These are phyloP conservation scores for Verbena officinalis DNA, from an alignment of 257 asterid genomes.

Conservation along the genomic window DNA sequence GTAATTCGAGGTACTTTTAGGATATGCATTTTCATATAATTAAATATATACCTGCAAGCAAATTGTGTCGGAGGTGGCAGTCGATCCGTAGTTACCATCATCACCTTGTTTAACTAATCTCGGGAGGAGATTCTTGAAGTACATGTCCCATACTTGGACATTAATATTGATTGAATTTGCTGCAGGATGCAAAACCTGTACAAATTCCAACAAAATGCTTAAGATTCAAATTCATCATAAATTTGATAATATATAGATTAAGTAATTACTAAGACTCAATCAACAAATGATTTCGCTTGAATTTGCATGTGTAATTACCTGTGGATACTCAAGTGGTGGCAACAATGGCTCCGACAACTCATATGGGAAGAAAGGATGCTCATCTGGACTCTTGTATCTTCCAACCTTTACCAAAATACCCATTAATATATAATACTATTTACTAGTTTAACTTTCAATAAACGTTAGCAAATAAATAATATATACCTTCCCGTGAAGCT, in stretches of 20 bases:
- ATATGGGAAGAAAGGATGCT: slow-evolving; percentile 89
- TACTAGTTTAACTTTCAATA: slow-evolving; percentile 4
- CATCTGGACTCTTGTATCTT: slow-evolving; percentile 88
- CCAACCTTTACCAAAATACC: slow-evolving; percentile 62
- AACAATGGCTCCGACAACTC: slow-evolving; percentile 64
- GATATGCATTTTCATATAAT: too few relatives aligned
- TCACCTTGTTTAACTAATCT: slow-evolving; percentile 74
- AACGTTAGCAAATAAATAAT: neutral
- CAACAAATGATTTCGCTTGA: too few relatives aligned
- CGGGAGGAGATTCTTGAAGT: slow-evolving; percentile 80
- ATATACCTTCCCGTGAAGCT: slow-evolving; percentile 81
- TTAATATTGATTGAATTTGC: slow-evolving; percentile 84
- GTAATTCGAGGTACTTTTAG: too few relatives aligned
- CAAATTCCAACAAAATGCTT: slow-evolving; percentile 9
- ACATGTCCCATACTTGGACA: slow-evolving; percentile 74
- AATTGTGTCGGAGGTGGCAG: slow-evolving; percentile 81
- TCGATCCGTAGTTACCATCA: slow-evolving; percentile 88
- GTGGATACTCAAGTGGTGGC: slow-evolving; percentile 89
- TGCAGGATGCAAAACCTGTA: slow-evolving; percentile 78
- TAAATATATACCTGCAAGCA: slow-evolving; percentile 84
- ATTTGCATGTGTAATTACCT: slow-evolving; percentile 39
- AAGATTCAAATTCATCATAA: neutral
- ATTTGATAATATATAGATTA: too few relatives aligned
- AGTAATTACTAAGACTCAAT: too few relatives aligned
- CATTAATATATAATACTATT: neutral